Conservation (phyloP, 805 yeast species). For the Wickerhamiella alocasiicola region DNA sequence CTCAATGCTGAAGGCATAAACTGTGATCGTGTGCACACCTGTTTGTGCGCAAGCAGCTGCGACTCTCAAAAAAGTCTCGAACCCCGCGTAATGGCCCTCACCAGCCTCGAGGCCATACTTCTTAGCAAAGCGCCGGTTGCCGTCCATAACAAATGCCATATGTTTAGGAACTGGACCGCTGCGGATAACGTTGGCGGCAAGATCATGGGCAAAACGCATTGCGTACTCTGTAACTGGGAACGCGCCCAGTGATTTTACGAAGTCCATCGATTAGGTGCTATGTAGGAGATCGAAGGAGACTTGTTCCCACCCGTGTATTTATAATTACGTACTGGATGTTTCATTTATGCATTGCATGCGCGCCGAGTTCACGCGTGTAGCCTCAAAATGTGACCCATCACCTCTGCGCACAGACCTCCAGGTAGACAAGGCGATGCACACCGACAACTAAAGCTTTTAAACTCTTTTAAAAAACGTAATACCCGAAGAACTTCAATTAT, state of each 20-base stretch:
- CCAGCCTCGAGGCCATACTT: slow-evolving; percentile 51
- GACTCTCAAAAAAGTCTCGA: slow-evolving; percentile 54
- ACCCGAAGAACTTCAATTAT: too few species aligned
- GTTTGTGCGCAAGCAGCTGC: slow-evolving; percentile 65
- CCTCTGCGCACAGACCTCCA: too few species aligned
- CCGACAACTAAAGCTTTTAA: too few species aligned
- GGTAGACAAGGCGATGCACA: too few species aligned
- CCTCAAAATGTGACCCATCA: slow-evolving; percentile 2
- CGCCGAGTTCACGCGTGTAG: too few species aligned
- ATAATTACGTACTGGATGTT: too few species aligned
- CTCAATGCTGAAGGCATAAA: slow-evolving; percentile 91
- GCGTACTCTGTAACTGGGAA: slow-evolving; percentile 21
- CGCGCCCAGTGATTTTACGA: neutral
- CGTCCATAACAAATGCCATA: slow-evolving; percentile 94
- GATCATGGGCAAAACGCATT: slow-evolving; percentile 19
- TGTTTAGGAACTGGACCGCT: slow-evolving; percentile 74
- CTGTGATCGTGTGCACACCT: slow-evolving; percentile 74
- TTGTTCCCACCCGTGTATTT: neutral
- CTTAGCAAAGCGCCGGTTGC: slow-evolving; percentile 81
- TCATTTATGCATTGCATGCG: neutral
- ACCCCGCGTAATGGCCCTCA: slow-evolving; percentile 89
- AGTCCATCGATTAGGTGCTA: neutral
- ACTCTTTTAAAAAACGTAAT: too few species aligned
- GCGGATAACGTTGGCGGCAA: slow-evolving; percentile 11
- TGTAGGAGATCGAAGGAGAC: neutral